These are phyloP conservation scores for Elongisporangium senticosum DNA, from an alignment of 352 stramenopile genomes.

Conservation along the genomic window DNA sequence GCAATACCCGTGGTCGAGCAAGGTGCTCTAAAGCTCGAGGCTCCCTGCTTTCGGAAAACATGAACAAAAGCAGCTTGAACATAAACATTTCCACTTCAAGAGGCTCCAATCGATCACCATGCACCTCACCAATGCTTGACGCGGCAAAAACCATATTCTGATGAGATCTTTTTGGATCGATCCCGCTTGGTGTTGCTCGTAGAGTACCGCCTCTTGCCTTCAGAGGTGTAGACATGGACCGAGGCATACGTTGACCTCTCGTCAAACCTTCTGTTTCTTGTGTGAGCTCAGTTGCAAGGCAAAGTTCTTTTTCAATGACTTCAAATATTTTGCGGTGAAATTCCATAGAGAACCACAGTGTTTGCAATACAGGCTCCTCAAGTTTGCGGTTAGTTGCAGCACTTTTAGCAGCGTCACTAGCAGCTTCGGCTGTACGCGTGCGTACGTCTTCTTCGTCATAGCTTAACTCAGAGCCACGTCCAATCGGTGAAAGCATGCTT, in stretches of 20 bases:
- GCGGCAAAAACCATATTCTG: slow-evolving; percentile 33
- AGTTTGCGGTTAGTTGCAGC: slow-evolving; percentile 68
- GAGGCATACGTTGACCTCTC: slow-evolving; percentile 73
- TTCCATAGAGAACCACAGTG: slow-evolving; percentile 84
- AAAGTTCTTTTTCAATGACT: slow-evolving; percentile 75
- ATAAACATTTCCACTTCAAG: slow-evolving; percentile 76
- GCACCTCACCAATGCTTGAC: slow-evolving; percentile 24
- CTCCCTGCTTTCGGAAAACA: slow-evolving; percentile 73
- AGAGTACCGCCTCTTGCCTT: slow-evolving; percentile 47
- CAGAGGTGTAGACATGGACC: slow-evolving; percentile 75
- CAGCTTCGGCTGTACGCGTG: slow-evolving; percentile 57
- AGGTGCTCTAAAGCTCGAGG: slow-evolving; percentile 55
- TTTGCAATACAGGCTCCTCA: slow-evolving; percentile 70
- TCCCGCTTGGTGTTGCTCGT: slow-evolving; percentile 35
- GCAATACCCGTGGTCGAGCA: slow-evolving; percentile 50
- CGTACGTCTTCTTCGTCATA: slow-evolving; percentile 52
- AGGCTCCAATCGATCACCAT: slow-evolving; percentile 52
- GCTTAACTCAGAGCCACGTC: slow-evolving; percentile 16
- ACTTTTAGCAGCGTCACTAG: slow-evolving; percentile 73
- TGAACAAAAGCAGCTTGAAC: slow-evolving; percentile 67
- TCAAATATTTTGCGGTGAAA: slow-evolving; percentile 86
- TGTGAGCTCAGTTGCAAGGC: slow-evolving; percentile 58
- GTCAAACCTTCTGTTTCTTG: slow-evolving; percentile 73
- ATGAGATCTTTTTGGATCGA: slow-evolving; percentile 19
- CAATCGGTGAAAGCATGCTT: slow-evolving; percentile 13